phyloP scores from a whole-genome alignment of 139 green algal genomes.

The Tetradesmus lagerheimii region DNA sequence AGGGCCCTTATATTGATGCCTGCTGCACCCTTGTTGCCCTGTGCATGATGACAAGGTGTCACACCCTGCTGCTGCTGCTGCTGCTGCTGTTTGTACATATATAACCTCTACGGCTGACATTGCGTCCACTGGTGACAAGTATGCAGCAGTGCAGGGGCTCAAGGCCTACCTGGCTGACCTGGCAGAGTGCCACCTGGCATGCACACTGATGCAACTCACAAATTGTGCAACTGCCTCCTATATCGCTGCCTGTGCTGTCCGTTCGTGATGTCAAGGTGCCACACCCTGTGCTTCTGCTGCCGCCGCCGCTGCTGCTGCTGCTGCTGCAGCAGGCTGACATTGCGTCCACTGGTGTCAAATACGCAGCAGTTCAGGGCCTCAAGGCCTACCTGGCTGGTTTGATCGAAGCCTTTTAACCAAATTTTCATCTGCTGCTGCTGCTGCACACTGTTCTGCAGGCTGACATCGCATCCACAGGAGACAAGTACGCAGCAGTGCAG shows the following conservation, averaged over 20 bases:
- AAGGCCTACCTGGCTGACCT: conserved; percentile 87
- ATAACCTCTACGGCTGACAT: conserved; percentile 44
- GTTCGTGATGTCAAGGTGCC: too few species aligned
- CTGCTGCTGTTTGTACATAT: not conserved
- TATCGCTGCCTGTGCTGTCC: not conserved
- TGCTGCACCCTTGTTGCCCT: not conserved
- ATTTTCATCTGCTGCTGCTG: too few species aligned
- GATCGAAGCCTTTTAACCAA: too few species aligned
- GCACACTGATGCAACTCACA: too few species aligned
- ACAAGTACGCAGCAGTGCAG: conserved; percentile 80
- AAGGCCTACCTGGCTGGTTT: conserved; percentile 81
- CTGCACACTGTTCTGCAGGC: conserved; percentile 13
- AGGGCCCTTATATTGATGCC: not conserved
- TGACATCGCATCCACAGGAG: conserved; percentile 45
- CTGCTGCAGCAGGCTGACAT: conserved; percentile 45
- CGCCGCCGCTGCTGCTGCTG: not conserved
- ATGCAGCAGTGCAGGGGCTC: conserved; percentile 80
- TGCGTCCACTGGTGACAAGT: conserved; percentile 55
- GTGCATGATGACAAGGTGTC: not conserved
- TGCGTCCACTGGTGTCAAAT: conserved; percentile 56
- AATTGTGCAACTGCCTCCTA: too few species aligned
- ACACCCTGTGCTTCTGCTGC: not conserved
- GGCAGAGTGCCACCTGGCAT: not conserved
- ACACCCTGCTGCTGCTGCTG: not conserved
- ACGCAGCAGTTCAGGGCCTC: conserved; percentile 79